Evolutionary conservation across 78 protist species (phyloP).

Genomic region (Dictyostelium firmibasis): DNA sequence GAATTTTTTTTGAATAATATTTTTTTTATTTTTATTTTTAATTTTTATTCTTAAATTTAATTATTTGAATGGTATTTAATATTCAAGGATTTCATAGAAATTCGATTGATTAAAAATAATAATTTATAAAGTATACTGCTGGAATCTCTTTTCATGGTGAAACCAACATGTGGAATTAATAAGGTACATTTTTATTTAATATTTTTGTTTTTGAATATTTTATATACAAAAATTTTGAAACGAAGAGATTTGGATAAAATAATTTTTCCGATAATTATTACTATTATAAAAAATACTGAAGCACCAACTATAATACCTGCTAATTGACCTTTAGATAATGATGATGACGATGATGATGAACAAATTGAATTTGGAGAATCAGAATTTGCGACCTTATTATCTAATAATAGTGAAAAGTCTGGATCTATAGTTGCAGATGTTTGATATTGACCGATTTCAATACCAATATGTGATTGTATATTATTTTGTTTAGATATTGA

Average conservation of each 20-base stretch:
- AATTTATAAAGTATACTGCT: no score
- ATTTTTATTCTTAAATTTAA: no score
- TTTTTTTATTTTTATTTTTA: no score
- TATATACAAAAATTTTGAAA: neutral
- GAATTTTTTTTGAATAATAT: no score
- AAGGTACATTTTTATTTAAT: no score
- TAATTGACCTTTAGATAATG: neutral
- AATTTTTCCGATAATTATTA: no score
- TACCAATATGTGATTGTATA: neutral
- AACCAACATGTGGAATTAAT: no score
- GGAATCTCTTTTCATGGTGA: no score
- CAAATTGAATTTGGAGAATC: neutral
- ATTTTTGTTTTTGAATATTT: neutral
- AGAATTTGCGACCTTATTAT: neutral
- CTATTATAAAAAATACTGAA: neutral
- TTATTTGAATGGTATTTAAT: no score
- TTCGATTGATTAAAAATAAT: no score
- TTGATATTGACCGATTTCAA: neutral
- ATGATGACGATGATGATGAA: neutral
- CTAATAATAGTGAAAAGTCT: neutral
- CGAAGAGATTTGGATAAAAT: neutral
- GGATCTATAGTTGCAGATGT: neutral
- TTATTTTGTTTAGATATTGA: neutral
- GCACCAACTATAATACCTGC: neutral
- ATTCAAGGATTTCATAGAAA: no score